phyloP scores from a whole-genome alignment of 169 alveolate species.

The Cryptosporidium bovis region DNA sequence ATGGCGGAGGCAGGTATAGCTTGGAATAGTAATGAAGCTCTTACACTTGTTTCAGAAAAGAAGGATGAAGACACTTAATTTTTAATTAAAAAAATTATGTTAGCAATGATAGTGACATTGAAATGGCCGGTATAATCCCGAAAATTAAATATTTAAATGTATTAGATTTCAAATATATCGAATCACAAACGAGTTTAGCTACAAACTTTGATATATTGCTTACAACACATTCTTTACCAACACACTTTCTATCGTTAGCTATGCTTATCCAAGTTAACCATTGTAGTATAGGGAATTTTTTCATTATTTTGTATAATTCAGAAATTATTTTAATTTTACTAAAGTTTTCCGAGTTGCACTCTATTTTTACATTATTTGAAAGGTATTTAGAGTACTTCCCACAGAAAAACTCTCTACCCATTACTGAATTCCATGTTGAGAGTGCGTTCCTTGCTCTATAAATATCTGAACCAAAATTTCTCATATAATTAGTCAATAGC shows the following conservation, averaged over 20 bases:
- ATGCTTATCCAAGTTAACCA: slow-evolving; percentile 46
- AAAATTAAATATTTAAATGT: slow-evolving; percentile 16
- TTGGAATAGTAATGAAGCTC: slow-evolving; percentile 64
- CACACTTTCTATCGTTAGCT: neutral
- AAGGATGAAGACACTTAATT: neutral
- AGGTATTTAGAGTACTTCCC: neutral
- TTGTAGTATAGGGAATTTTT: slow-evolving; percentile 46
- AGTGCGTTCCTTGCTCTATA: slow-evolving; percentile 37
- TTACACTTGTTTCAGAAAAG: slow-evolving; percentile 42
- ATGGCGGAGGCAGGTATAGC: slow-evolving; percentile 75
- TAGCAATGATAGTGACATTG: slow-evolving; percentile 19
- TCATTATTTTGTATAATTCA: slow-evolving; percentile 22
- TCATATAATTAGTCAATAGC: neutral
- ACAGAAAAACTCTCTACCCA: slow-evolving; percentile 31
- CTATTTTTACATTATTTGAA: neutral
- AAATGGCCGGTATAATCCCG: slow-evolving; percentile 38
- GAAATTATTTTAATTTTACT: slow-evolving; percentile 2
- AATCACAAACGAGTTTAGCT: slow-evolving; percentile 19
- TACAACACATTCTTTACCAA: neutral
- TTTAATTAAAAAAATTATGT: neutral
- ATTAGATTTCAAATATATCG: slow-evolving; percentile 22
- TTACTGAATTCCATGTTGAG: slow-evolving; percentile 57
- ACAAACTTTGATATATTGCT: slow-evolving; percentile 7
- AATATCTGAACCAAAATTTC: slow-evolving; percentile 6
- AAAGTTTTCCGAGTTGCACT: slow-evolving; percentile 8